These are phyloP conservation scores for Luffa acutangula DNA, from an alignment of 306 rosid species.

Conservation along the genomic window DNA sequence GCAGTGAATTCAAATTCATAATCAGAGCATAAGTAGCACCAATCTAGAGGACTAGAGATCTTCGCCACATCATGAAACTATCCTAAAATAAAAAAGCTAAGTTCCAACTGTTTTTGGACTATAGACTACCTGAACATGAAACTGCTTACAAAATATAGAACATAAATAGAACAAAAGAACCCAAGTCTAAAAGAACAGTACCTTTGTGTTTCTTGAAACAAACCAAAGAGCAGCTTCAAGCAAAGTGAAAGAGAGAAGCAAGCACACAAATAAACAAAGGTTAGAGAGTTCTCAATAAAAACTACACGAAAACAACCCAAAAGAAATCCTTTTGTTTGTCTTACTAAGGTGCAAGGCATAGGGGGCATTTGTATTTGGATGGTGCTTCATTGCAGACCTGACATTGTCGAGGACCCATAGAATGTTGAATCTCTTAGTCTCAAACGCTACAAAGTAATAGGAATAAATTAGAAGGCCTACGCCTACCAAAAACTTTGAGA, in stretches of 20 bases:
- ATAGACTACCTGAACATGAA: not conserved
- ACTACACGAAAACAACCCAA: not conserved
- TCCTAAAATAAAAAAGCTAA: not conserved
- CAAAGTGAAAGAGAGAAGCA: not conserved
- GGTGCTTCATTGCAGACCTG: conserved; percentile 56
- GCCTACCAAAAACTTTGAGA: not conserved
- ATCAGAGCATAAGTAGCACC: not conserved
- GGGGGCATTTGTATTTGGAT: conserved; percentile 81
- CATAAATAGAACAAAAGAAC: not conserved
- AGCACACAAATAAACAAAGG: not conserved
- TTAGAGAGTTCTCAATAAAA: conserved; percentile 7
- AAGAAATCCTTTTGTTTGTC: not conserved
- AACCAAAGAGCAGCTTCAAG: conserved; percentile 53
- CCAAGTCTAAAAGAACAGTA: conserved; percentile 4
- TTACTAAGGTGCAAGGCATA: conserved; percentile 65
- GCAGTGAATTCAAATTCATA: not conserved
- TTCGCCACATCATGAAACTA: not conserved
- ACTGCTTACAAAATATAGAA: not conserved
- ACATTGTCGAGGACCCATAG: conserved; percentile 38
- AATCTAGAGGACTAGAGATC: not conserved
- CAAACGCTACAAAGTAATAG: not conserved
- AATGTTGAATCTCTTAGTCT: not conserved
- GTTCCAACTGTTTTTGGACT: not conserved
- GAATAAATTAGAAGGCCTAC: not conserved
- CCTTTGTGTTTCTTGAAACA: conserved; percentile 93